These are phyloP conservation scores for Cornus suecica DNA, from an alignment of 148 eudicot genomes.

Conservation along the genomic window DNA sequence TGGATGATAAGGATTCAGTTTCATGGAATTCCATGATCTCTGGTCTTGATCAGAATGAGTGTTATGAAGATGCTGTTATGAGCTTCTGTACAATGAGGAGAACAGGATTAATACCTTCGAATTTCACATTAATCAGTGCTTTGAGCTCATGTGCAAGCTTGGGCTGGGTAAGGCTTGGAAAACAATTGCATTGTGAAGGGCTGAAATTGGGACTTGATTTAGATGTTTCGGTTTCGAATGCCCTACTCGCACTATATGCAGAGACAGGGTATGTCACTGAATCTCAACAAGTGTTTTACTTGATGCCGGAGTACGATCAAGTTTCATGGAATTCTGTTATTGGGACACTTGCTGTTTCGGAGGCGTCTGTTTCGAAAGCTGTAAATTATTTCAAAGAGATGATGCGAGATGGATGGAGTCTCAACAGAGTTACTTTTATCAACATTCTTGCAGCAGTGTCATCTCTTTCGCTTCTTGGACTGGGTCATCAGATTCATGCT, in stretches of 20 bases:
- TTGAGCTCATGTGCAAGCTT: slow-evolving; percentile 80
- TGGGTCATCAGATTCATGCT: slow-evolving; percentile 61
- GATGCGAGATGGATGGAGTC: slow-evolving; percentile 57
- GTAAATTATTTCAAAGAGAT: slow-evolving; percentile 46
- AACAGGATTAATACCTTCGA: slow-evolving; percentile 45
- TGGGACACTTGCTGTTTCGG: slow-evolving; percentile 58
- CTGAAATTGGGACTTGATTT: slow-evolving; percentile 58
- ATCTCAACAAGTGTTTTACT: slow-evolving; percentile 49
- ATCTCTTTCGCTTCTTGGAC: slow-evolving; percentile 38
- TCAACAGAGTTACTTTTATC: slow-evolving; percentile 58
- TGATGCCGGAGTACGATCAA: slow-evolving; percentile 63
- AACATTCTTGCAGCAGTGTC: slow-evolving; percentile 69
- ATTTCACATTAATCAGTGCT: slow-evolving; percentile 65
- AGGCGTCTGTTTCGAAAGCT: slow-evolving; percentile 46
- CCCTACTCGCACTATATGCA: slow-evolving; percentile 67
- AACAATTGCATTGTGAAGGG: slow-evolving; percentile 68
- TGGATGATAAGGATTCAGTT: slow-evolving; percentile 32
- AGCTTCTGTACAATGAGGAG: slow-evolving; percentile 57
- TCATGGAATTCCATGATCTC: slow-evolving; percentile 21
- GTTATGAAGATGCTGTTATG: slow-evolving; percentile 50
- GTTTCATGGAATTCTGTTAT: slow-evolving; percentile 80
- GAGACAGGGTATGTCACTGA: slow-evolving; percentile 42
- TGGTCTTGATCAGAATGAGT: slow-evolving; percentile 65
- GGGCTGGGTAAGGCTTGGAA: slow-evolving; percentile 57
- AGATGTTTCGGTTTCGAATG: slow-evolving; percentile 78